Base-by-base conservation (phyloP, 2,329 filamentous ascomycete species). In the Polytolypa hystricis region DNA sequence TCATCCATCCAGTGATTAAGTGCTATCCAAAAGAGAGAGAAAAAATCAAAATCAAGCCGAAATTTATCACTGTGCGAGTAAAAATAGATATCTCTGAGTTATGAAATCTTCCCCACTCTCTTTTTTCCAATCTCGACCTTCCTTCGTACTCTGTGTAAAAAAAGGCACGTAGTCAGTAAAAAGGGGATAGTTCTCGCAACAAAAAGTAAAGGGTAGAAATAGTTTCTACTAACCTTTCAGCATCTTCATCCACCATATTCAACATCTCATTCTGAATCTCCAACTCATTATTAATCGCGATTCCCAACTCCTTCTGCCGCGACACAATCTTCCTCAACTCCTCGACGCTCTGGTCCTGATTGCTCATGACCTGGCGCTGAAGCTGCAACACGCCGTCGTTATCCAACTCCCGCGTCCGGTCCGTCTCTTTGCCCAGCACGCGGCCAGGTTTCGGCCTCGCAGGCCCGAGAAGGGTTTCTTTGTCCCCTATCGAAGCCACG, bases 381-480 rank as follows among this genome's bases (percentile, higher is more conserved):
- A 79, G 50, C 53, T 78, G 74, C 46, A 80, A 44, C 10, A 80
- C 71, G 0, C 75, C 75, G n/a, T 69, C 58, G 42, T 80, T 79
- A 52, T 79, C 76, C 43, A 79, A 50, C 47, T 78, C 73, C 9
- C 75, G 59, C 7, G 76, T 79, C 26, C 69, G 64, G 42, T 74
- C 70, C 1, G 75, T 80, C 57, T 80, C 76, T 32, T 64, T 65
- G 47, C 65, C 49, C 53, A 72, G 30, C 47, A 74, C 44, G 43
- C 73, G 38, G 55, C 74, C 47, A 58, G 59, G 37, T 63, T 71
- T 36, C 54, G 63, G 47, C 15, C 26, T 37, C 2, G 42, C 49
- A n/a, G 38, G 38, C 10, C 51, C 55, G 25, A 67, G 46, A 20
- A 67, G 50, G n/a, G 57, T 55, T 31, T 64, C 55, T 42, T 64